A percentile compares a stretch with the other conserved stretches of the same genome.
phyloP scores from a whole-genome alignment of 352 stramenopile species.

The Thraustochytrium striatum region DNA sequence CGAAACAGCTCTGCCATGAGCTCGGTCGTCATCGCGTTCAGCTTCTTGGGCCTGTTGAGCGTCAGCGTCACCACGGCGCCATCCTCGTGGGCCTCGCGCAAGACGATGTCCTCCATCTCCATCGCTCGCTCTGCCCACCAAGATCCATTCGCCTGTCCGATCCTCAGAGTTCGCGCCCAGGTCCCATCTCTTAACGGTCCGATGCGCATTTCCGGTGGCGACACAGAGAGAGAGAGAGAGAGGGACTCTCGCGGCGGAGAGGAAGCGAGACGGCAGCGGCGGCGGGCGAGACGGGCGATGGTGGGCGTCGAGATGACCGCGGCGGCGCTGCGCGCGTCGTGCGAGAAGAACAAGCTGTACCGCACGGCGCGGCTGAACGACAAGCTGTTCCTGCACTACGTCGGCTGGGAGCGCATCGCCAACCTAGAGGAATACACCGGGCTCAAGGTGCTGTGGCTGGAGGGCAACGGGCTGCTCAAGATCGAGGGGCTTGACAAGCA shows the following conservation, averaged over 20 bases:
- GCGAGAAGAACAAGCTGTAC: conserved; percentile 72
- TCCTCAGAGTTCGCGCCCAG: too few relatives aligned
- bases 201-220: too few relatives aligned
- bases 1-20: not conserved
- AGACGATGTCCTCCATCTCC: not conserved
- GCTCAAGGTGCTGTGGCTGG: conserved; percentile 86
- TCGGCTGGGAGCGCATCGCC: conserved; percentile 83
- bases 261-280: not conserved
- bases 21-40: not conserved
- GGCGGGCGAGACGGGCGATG: not conserved
- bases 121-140: too few relatives aligned
- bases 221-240: too few relatives aligned
- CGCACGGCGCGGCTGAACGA: conserved; percentile 85
- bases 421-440: conserved; percentile 91
- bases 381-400: conserved; percentile 93
- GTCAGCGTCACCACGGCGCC: not conserved
- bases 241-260: too few relatives aligned
- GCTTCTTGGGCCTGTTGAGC: not conserved
- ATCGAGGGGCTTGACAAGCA: conserved; percentile 83
- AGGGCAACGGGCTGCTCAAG: conserved; percentile 79
- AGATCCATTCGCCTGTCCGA: too few relatives aligned
- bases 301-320: conserved; percentile 46
- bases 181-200: too few relatives aligned
- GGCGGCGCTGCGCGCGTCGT: conserved; percentile 25
- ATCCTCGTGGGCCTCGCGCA: not conserved